Conservation (phyloP, 1,284 basidiomycete species). For the Rhodofomes roseus region DNA sequence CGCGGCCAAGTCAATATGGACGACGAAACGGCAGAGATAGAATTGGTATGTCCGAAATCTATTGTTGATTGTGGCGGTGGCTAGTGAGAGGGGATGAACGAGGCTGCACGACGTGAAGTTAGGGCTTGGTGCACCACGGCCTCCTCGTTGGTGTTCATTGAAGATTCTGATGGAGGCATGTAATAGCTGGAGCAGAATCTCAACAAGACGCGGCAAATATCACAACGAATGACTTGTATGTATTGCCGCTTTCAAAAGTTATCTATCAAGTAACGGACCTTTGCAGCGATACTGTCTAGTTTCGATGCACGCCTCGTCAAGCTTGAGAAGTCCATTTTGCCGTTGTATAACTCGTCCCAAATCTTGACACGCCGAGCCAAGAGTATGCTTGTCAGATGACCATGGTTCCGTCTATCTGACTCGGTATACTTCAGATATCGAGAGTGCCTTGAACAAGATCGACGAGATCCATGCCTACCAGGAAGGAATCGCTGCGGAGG, state of each 20-base stretch:
- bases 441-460: conserved; percentile 70
- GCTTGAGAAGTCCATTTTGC: conserved; percentile 77
- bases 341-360: conserved; percentile 71
- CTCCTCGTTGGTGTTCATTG: neutral
- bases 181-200: conserved; percentile 77
- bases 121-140: neutral
- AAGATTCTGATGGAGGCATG: neutral
- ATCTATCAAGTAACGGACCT: conserved; percentile 5
- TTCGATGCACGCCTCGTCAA: conserved; percentile 75
- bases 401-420: neutral
- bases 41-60: conserved; percentile 47
- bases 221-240: conserved; percentile 78
- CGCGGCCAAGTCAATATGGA: conserved; percentile 44
- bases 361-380: conserved; percentile 64
- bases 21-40: conserved; percentile 74
- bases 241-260: conserved; percentile 1
- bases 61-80: too few species aligned
- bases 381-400: conserved; percentile 40
- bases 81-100: too few species aligned
- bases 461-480: conserved; percentile 72
- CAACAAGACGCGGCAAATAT: conserved; percentile 78
- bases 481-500: conserved; percentile 73
- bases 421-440: conserved; percentile 54
- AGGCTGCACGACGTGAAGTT: too few species aligned
- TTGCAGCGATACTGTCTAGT: conserved; percentile 67